Base-by-base conservation (phyloP, 2,329 filamentous ascomycete genomes). In the Ophiostoma ulmi region DNA sequence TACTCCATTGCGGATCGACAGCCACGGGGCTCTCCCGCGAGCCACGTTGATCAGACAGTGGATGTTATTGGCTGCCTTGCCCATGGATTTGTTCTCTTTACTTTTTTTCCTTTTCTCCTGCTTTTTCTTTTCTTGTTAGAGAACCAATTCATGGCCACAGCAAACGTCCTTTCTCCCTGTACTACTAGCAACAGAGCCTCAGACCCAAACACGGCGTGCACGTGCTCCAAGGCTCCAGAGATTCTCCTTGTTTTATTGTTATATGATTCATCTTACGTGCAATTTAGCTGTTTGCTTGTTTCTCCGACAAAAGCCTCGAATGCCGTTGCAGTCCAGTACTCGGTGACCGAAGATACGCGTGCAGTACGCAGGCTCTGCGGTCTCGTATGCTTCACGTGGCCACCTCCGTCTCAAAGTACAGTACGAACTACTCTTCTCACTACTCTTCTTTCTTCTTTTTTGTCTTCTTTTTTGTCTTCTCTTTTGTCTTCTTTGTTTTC, bases 41-140 rank as follows among this genome's bases (percentile, higher is more conserved):
- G 55, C 55, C 58, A 65, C 63, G 63, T 65, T 65, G 36, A 39
- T 26, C 36, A 8, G 35, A 22, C 35, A 39, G 63, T 65, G 63
- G 63, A 38, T 31, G 44, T 39, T 44, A 31, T 48, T 71, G 48
- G 41, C 70, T 61, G 41, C 38, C 41, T 36, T 44, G 20, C 44
- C 26, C 35, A 36, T 61, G 8, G 52, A 38, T 41, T 44, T 35
- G 63, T 38, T 55, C n/a, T 31, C 55, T 39, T 35, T 55, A 8
- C 10, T 26, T 26, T 10, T 55, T 26, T 55, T 1, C 11, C n/a
- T 55, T 22, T 22, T 22, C 5, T 55, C 17, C 5, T 55, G 1
- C n/a, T 55, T 55, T 7, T 26, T 58, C 13, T 13, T 8, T 26
- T 6, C n/a, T 13, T 70, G 31, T 4, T 31, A 31, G 3, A 31